Percentiles rank a stretch among this genome's conserved stretches.
phyloP scores from a whole-genome alignment of 2,329 filamentous ascomycete genomes.

The Zymoseptoria tritici region DNA sequence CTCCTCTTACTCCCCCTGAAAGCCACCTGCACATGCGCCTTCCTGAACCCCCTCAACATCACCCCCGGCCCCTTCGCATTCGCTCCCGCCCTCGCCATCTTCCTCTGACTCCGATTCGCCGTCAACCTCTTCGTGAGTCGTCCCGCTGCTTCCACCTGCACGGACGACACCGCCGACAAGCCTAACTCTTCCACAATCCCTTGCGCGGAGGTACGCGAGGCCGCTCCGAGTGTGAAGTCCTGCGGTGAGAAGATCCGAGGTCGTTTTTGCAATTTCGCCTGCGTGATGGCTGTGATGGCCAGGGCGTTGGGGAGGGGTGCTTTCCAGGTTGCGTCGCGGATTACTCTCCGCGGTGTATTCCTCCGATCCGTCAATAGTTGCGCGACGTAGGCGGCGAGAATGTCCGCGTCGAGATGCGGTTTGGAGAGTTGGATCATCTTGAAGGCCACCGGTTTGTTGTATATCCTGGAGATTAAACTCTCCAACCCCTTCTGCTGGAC shows the following conservation, averaged over 20 bases:
- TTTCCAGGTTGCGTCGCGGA: slow-evolving; percentile 28
- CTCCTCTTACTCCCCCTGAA: slow-evolving; percentile 26
- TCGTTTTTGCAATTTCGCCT: slow-evolving; percentile 17
- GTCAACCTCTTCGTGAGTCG: slow-evolving; percentile 30
- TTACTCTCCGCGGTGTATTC: slow-evolving; percentile 23
- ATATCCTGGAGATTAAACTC: slow-evolving; percentile 16
- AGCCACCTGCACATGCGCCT: slow-evolving; percentile 20
- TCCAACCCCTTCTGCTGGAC: slow-evolving; percentile 10
- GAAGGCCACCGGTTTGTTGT: slow-evolving; percentile 27
- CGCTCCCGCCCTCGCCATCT: slow-evolving; percentile 25
- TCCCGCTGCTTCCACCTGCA: slow-evolving; percentile 26
- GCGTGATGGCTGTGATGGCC: slow-evolving; percentile 18
- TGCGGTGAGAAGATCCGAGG: slow-evolving; percentile 13
- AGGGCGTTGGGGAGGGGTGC: slow-evolving; percentile 22
- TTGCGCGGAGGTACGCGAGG: slow-evolving; percentile 11
- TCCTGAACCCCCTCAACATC: slow-evolving; percentile 23
- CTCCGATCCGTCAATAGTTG: slow-evolving; percentile 23
- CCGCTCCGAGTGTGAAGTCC: slow-evolving; percentile 17
- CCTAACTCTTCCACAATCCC: slow-evolving; percentile 20
- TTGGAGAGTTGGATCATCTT: slow-evolving; percentile 21
- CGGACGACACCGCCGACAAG: slow-evolving; percentile 24
- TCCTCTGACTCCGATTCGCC: slow-evolving; percentile 25
- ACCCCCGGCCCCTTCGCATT: slow-evolving; percentile 23
- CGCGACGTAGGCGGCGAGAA: slow-evolving; percentile 24
- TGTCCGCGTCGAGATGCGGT: slow-evolving; percentile 26